phyloP scores from a whole-genome alignment of 2,329 filamentous ascomycete species.

The Talaromyces amestolkiae region DNA sequence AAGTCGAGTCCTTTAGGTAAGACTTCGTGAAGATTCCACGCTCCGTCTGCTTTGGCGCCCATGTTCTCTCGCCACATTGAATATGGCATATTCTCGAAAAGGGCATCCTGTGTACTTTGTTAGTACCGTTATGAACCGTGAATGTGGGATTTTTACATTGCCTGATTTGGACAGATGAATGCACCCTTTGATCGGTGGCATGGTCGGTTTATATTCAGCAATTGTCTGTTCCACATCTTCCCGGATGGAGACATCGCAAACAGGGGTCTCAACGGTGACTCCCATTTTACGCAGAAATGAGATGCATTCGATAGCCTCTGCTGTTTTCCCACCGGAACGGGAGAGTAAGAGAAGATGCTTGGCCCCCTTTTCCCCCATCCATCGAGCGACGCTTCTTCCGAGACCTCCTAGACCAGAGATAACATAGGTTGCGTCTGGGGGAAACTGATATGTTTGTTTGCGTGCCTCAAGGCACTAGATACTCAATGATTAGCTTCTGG shows the following conservation, averaged over 20 bases:
- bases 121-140: not conserved
- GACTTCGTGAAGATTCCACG: not conserved
- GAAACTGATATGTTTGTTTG: not conserved
- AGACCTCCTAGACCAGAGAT: not conserved
- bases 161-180: not conserved
- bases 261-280: not conserved
- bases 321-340: not conserved
- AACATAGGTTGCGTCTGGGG: not conserved
- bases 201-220: not conserved
- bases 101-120: not conserved
- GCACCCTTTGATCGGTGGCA: not conserved
- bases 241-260: not conserved
- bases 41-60: not conserved
- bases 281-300: not conserved
- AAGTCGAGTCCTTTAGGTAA: not conserved
- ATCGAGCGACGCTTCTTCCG: not conserved
- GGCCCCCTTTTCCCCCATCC: not conserved
- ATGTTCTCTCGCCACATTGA: not conserved
- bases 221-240: not conserved
- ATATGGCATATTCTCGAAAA: not conserved
- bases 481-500: not conserved
- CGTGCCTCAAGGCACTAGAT: not conserved
- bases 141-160: not conserved
- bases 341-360: not conserved
- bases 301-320: not conserved